Evolutionary conservation across 1,284 basidiomycete species (phyloP).

Genomic region (Phylloporus sp.): DNA sequence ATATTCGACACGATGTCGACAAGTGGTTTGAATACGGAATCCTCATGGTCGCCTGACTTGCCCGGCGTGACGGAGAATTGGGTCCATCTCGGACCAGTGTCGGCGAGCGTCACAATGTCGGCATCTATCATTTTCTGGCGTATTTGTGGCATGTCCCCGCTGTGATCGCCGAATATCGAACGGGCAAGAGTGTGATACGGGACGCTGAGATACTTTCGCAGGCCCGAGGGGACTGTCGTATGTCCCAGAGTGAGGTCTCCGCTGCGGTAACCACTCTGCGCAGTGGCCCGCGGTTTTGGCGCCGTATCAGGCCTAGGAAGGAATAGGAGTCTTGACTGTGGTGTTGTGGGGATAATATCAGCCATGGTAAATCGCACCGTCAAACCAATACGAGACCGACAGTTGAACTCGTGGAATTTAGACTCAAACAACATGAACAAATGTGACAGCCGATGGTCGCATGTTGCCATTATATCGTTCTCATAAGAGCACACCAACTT

Average conservation of each 20-base stretch:
- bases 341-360: background rate
- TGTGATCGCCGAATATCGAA: background rate
- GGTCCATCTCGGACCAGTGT: background rate
- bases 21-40: background rate
- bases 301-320: background rate
- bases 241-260: background rate
- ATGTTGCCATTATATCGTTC: too few species aligned
- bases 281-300: background rate
- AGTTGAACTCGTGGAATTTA: too few species aligned
- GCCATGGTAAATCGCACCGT: too few species aligned
- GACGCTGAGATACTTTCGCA: background rate
- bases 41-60: background rate
- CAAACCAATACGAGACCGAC: too few species aligned
- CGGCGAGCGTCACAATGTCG: background rate
- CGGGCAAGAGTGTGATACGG: background rate
- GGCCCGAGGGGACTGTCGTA: background rate
- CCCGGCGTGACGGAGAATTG: background rate
- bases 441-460: too few species aligned
- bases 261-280: background rate
- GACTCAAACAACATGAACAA: too few species aligned
- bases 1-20: conserved; percentile 5
- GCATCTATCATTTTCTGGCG: background rate
- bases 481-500: too few species aligned
- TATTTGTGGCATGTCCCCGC: background rate
- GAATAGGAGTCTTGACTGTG: background rate